Evolutionary conservation across 768 basidiomycete species (phyloP).

Genomic region (Rhizopogon rudus): DNA sequence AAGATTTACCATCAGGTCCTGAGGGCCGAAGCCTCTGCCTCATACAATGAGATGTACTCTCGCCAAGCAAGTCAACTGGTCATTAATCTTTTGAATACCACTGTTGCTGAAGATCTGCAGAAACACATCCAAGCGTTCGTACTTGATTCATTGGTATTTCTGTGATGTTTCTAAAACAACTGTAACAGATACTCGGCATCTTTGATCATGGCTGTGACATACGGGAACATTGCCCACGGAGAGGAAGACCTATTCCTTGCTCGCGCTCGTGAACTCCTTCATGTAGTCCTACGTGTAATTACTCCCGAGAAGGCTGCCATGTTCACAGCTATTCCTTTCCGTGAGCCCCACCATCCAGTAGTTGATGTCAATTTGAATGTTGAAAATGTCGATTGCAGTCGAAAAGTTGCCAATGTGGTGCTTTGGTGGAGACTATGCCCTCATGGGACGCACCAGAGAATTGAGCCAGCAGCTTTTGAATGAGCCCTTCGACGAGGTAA

Average conservation of each 20-base stretch:
- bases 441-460: not conserved
- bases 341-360: not conserved
- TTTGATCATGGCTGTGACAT: not conserved
- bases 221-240: not conserved
- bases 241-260: not conserved
- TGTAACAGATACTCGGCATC: not conserved
- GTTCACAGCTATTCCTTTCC: conserved; percentile 1
- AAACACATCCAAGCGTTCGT: conserved; percentile 1
- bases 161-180: not conserved
- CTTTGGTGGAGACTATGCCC: not conserved
- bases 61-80: conserved; percentile 13
- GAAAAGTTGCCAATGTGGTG: not conserved
- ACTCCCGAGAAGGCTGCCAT: not conserved
- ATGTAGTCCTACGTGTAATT: not conserved
- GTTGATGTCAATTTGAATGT: not conserved
- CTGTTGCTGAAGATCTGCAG: conserved; percentile 3
- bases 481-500: not conserved
- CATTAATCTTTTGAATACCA: conserved; percentile 6
- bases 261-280: not conserved
- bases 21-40: conserved; percentile 8
- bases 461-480: not conserved
- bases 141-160: too few relatives aligned
- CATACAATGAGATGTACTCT: conserved; percentile 13
- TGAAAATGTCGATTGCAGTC: not conserved
- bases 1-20: conserved; percentile 20